Evolutionary conservation across 176 grass and related monocot genomes (phyloP), one percentile per base, ranked within the genome.

Genomic region (Neostapfia colusana): DNA sequence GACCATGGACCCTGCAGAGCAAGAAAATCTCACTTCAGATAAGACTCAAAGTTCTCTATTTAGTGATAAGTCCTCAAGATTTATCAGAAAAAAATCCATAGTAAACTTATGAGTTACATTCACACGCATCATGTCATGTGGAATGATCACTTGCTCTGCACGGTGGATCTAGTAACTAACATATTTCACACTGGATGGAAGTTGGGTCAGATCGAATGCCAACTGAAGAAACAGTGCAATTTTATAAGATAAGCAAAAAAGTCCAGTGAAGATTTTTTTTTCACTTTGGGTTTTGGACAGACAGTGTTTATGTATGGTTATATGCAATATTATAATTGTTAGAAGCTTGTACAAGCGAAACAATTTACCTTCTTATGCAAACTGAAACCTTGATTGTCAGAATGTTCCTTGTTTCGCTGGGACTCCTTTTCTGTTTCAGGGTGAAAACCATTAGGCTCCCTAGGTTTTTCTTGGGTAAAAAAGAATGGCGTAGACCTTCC

Each of bases 341-440:
- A 63, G 15, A 69, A 69, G 40, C 36, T 35, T 53, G 50, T 43
- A 36, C 8, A 60, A 65, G 21, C 50, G 63, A 42, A 69, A 23
- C 18, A 79, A 16, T 25, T 69, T 90, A 93, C 91, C 91, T 93
- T 88, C 56, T 44, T 73, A 20, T 63, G 88, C 60, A 67, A 3
- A 44, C 70, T 17, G 27, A 81, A 81, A 78, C 38, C 70, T 73
- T 74, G 40, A 20, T 24, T 85, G 46, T 74, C 39, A 78, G 78
- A 88, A 88, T 65, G 63, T 57, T 87, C 77, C 35, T 79, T 68
- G 2, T 79, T 80, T 63, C 55, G 69, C 6, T 56, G 85, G 2
- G 39, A 67, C 44, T 12, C 62, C 15, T 27, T 56, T 53, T 48
- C 66, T 39, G 64, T 69, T 42, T 41, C 74, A 0, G 31, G 69